Percentiles rank a stretch among this genome's conserved stretches.
Conservation (phyloP, 768 basidiomycete genomes). For the Dictyophora rubrovolvata region DNA sequence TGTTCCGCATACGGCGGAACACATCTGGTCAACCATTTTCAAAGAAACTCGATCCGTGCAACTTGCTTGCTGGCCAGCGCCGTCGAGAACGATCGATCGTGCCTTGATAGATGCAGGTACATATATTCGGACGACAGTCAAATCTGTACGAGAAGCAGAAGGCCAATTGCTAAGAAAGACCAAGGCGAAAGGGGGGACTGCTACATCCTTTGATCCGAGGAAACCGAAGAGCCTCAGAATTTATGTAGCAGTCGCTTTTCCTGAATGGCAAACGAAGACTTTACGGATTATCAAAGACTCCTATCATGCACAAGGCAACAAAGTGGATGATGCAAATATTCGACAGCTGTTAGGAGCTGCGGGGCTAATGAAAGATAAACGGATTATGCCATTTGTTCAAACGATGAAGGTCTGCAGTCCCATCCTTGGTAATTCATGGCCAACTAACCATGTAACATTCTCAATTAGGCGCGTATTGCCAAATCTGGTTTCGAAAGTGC, state of each 20-base stretch:
- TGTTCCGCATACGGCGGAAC: conserved; percentile 90
- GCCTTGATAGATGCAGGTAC: conserved; percentile 58
- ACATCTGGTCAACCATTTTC: conserved; percentile 74
- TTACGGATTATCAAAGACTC: conserved; percentile 65
- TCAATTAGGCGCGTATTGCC: conserved; percentile 62
- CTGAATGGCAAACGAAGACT: conserved; percentile 85
- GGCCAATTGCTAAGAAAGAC: conserved; percentile 66
- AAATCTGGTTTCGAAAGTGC: conserved; percentile 67
- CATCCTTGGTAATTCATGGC: background rate
- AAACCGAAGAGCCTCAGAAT: conserved; percentile 76
- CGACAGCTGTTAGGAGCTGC: conserved; percentile 53
- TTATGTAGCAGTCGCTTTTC: conserved; percentile 87
- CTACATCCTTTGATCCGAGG: conserved; percentile 68
- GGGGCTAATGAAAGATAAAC: conserved; percentile 92
- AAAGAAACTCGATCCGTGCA: conserved; percentile 71
- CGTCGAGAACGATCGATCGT: conserved; percentile 47
- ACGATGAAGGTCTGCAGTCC: conserved; percentile 66
- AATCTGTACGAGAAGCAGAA: conserved; percentile 86
- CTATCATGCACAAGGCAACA: conserved; percentile 44
- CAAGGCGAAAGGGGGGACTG: conserved; percentile 46
- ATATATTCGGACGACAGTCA: conserved; percentile 89
- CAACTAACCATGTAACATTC: background rate
- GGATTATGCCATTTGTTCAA: conserved; percentile 90
- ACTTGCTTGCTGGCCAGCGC: conserved; percentile 72
- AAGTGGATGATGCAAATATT: conserved; percentile 77